Evolutionary conservation across 352 stramenopile species (phyloP), one percentile per base, ranked within the genome.

Genomic region (Phytophthora aleatoria): DNA sequence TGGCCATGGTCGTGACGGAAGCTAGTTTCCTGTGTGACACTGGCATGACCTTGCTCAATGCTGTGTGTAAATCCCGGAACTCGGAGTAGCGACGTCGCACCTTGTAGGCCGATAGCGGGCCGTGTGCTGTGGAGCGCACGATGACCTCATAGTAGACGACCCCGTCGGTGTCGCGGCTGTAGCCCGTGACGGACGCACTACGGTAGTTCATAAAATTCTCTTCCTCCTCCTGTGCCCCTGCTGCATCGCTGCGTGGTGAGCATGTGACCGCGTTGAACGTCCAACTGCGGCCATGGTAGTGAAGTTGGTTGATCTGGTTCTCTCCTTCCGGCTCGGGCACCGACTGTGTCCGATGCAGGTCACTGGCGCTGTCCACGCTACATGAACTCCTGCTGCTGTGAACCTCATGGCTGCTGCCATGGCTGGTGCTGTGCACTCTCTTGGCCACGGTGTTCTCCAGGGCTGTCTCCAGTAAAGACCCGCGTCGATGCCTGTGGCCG

Each of bases 141-240:
- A 91, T 81, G 57, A 92, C 87, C 63, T 92, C 83, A 53, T 92
- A 92, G 66, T 91, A 92, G 13, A 91, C 80, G 49, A 92, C 63
- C 15, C 81, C 83, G 65, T 92, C 83, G 1, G 79, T 83, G 57
- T 90, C 83, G 38, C 82, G 76, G 39, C 81, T 89, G 74, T 90
- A 92, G 33, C 83, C 83, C 11, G 83, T 90, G 47, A 92, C 81
- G 7, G 76, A 87, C 0, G 80, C 83, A 16, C 85, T 58, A 26
- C 83, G 81, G 42, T 80, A 74, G 63, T 90, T 81, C 51, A 92
- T 77, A 64, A 92, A 92, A 59, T 92, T 90, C 24, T 90, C 76
- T 15, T 85, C 77, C 3, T 90, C 83, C 6, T 81, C 67, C 36
- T 31, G 4, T n/a, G 33, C 15, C 38, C 42, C 55, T 27, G 56